Percentiles rank a stretch among this genome's conserved stretches.
These are phyloP conservation scores for Coleophoma eucalyptorum DNA, from an alignment of 2,329 filamentous ascomycete genomes.

Conservation along the genomic window DNA sequence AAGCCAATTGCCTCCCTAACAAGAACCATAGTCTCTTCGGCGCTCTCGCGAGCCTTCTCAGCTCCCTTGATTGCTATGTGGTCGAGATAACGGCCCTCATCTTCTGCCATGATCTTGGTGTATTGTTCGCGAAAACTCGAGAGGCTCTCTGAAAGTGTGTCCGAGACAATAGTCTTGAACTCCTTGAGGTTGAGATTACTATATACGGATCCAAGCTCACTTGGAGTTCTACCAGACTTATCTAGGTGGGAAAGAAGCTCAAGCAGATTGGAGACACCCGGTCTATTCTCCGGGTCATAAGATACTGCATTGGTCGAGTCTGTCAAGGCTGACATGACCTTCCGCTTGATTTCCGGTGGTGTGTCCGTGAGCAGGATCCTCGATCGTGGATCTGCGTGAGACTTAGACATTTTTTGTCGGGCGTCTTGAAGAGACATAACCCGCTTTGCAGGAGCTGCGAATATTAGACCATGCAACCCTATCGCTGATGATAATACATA, in stretches of 20 bases:
- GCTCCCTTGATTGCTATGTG: constrained; percentile 56
- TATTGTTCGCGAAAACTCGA: constrained; percentile 54
- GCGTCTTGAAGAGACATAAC: constrained; percentile 88
- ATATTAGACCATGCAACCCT: constrained; percentile 1
- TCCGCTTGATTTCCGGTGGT: constrained; percentile 57
- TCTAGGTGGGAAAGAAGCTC: constrained; percentile 74
- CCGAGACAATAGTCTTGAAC: constrained; percentile 62
- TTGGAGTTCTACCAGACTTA: constrained; percentile 31
- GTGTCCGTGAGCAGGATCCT: constrained; percentile 80
- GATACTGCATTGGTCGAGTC: constrained; percentile 65
- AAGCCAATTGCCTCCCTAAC: constrained; percentile 40
- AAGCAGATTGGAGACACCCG: constrained; percentile 85
- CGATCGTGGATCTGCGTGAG: constrained; percentile 65
- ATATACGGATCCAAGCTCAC: constrained; percentile 36
- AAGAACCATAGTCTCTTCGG: constrained; percentile 43
- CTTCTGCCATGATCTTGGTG: constrained; percentile 40
- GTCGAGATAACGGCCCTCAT: constrained; percentile 49
- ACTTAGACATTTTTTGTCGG: constrained; percentile 90
- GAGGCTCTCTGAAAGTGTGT: constrained; percentile 50
- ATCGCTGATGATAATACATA: constrained; percentile 30
- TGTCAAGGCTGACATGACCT: constrained; percentile 72
- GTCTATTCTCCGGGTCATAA: constrained; percentile 67
- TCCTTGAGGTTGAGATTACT: constrained; percentile 44
- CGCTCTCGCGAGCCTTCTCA: constrained; percentile 56
- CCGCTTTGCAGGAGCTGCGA: constrained; percentile 59